These are phyloP conservation scores for Aspergillus vadensis DNA, from an alignment of 2,329 filamentous ascomycete species.

Conservation along the genomic window DNA sequence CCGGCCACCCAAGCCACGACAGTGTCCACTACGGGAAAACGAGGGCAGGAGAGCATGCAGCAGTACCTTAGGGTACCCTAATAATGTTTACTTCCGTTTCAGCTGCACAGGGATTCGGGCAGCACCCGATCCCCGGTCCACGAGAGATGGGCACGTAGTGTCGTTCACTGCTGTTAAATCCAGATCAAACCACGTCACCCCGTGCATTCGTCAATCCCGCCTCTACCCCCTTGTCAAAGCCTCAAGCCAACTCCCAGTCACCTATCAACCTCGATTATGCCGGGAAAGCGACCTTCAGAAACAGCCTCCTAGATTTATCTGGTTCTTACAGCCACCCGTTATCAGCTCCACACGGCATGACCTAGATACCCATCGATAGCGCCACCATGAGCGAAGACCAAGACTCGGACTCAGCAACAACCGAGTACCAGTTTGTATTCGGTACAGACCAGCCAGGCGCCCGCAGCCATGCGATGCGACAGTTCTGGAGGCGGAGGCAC, in stretches of 20 bases:
- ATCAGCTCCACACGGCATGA: neutral
- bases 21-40: too few species aligned
- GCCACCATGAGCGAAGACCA: neutral
- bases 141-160: neutral
- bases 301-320: neutral
- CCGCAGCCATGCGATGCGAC: neutral
- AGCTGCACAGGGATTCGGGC: neutral
- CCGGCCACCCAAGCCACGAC: too few species aligned
- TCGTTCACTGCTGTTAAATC: neutral
- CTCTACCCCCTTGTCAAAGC: neutral
- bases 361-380: neutral
- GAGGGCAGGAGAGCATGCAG: too few species aligned
- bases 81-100: neutral
- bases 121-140: neutral
- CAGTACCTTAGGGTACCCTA: neutral
- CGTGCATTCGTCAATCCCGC: neutral
- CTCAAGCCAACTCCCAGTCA: neutral
- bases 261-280: neutral
- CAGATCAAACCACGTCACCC: neutral
- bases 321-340: neutral
- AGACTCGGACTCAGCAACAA: neutral
- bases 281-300: neutral
- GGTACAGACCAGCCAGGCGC: neutral
- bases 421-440: neutral
- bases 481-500: neutral